Evolutionary conservation across 148 eudicot genomes (phyloP).

Genomic region (Camellia sinensis): DNA sequence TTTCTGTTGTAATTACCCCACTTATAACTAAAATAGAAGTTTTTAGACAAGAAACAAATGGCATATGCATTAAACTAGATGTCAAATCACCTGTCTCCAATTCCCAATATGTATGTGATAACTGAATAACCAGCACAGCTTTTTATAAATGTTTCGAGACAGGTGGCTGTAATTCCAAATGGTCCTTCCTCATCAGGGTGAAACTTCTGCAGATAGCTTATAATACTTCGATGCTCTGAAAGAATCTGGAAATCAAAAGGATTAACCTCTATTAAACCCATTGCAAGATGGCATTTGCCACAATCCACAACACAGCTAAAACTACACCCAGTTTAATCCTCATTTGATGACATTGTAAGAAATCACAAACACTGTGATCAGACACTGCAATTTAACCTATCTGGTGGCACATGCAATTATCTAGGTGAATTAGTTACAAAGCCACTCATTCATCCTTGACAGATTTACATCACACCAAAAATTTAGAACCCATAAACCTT

Average conservation of each 20-base stretch:
- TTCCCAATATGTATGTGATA: slow-evolving; percentile 92
- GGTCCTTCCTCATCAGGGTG: slow-evolving; percentile 94
- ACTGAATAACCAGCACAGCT: slow-evolving; percentile 99
- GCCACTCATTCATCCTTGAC: background rate
- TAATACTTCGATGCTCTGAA: slow-evolving; percentile 86
- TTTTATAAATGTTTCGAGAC: slow-evolving; percentile 95
- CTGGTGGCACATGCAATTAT: background rate
- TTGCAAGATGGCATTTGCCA: slow-evolving; percentile 1
- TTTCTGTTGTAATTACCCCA: background rate
- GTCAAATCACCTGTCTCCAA: slow-evolving; percentile 86
- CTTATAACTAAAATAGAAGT: background rate
- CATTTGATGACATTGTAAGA: background rate
- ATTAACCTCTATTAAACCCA: slow-evolving; percentile 5
- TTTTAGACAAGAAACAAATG: background rate
- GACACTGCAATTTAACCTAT: background rate
- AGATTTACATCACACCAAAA: background rate
- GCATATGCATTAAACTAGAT: background rate
- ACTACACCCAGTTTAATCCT: too few relatives aligned
- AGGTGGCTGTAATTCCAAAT: slow-evolving; percentile 93
- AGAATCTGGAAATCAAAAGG: slow-evolving; percentile 56
- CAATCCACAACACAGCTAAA: background rate
- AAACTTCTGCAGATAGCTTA: slow-evolving; percentile 88
- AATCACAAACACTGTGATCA: background rate
- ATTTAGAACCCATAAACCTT: background rate
- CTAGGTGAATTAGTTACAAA: background rate